phyloP scores from a whole-genome alignment of 495 filamentous ascomycete genomes.

The Penicillium malachiteum region DNA sequence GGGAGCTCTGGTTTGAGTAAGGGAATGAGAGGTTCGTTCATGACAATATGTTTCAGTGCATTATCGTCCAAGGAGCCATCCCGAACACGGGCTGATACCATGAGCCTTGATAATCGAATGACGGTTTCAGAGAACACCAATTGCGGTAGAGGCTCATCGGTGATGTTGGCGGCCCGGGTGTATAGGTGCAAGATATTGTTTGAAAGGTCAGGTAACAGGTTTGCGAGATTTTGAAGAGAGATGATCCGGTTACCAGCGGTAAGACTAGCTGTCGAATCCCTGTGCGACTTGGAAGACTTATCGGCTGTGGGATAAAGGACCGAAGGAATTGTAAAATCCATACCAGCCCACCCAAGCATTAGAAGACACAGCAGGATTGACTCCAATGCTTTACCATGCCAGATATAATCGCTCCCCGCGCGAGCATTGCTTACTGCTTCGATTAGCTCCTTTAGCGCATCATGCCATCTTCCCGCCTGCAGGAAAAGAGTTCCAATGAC shows the following conservation, averaged over 20 bases:
- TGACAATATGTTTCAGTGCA: conserved; percentile 66
- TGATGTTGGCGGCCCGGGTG: conserved; percentile 67
- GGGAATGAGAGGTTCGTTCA: conserved; percentile 46
- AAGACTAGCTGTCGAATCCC: conserved; percentile 43
- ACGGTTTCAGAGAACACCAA: conserved; percentile 78
- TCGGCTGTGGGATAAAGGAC: conserved; percentile 61
- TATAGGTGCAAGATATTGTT: conserved; percentile 85
- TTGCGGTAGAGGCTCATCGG: conserved; percentile 77
- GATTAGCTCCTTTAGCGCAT: conserved; percentile 81
- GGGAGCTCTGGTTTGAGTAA: conserved; percentile 42
- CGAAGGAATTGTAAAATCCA: conserved; percentile 73
- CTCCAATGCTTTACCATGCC: conserved; percentile 95
- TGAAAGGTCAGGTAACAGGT: conserved; percentile 68
- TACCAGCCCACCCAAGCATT: conserved; percentile 78
- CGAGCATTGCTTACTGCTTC: conserved; percentile 77
- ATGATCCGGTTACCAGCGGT: conserved; percentile 48
- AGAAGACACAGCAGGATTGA: conserved; percentile 78
- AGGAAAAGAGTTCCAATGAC: conserved; percentile 85
- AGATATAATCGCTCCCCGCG: conserved; percentile 83
- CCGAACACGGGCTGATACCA: conserved; percentile 67
- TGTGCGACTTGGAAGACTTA: conserved; percentile 47
- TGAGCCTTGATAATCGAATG: conserved; percentile 73
- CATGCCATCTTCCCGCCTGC: conserved; percentile 82
- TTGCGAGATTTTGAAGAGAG: conserved; percentile 62
- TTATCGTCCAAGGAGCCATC: conserved; percentile 67